Base-by-base conservation (phyloP, 2,329 filamentous ascomycete genomes). In the Coccinonectria pachysandricola region DNA sequence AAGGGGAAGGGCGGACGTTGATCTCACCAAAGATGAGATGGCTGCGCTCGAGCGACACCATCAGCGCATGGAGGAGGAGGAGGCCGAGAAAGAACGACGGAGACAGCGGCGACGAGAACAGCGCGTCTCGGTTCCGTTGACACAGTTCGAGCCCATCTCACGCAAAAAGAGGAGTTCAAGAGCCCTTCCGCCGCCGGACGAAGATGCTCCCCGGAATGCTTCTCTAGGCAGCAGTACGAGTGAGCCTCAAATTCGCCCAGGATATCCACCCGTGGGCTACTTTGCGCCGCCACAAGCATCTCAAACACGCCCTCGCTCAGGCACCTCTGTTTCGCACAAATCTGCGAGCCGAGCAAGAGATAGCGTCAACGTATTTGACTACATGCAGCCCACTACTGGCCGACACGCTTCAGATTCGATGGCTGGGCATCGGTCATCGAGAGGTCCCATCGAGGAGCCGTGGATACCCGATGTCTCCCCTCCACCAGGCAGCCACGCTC, bases 11-110 rank as follows among this genome's bases (percentile, higher is more conserved):
- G 64, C 68, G 22, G 82, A 92, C 31, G 83, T 95, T 30, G 80
- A 78, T 50, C 68, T 96, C 37, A 85, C 71, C 42, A 71, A 77
- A 45, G 75, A 80, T 28, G 87, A 95, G 53, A 63, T 94, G 42
- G 79, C 78, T 35, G 86, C 85, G 23, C 65, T 93, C 41, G 79
- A 88, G 49, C 71, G 75, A 36, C 65, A 69, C 44, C 60, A 70
- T 36, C 71, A 75, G 50, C 71, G 77, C 31, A 59, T 75, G 43
- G 61, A 68, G 40, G 61, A 68, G 40, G 60, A 62, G 17, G 57
- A 62, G 27, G 52, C 57, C 20, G 49, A 49, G 34, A 48, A 42
- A 18, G 45, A 49, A 42, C 42, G 34, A 21, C 36, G 47, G 21
- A 52, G 49, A 22, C 47, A 49, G 43, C 54, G 53, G 42, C 50